Percentiles rank a stretch among this genome's conserved stretches.
Conservation (phyloP, 371 early-diverging fungal species). For the Apophysomyces elegans region DNA sequence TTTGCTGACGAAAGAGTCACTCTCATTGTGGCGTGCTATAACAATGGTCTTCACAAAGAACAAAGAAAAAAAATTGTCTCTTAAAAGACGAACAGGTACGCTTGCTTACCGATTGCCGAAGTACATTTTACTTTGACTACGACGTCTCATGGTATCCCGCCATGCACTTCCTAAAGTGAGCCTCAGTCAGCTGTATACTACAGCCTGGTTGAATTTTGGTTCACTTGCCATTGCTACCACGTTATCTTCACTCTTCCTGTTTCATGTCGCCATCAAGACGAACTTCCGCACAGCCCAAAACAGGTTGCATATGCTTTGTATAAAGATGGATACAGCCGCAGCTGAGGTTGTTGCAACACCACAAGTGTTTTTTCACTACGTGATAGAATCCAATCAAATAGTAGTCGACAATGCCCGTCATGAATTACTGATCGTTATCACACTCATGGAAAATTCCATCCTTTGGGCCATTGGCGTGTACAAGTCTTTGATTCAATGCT, state of each 20-base stretch:
- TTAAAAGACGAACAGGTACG: no score
- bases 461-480: slow-evolving; percentile 38
- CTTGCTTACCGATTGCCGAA: no score
- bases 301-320: neutral
- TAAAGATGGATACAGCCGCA: slow-evolving; percentile 12
- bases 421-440: slow-evolving; percentile 14
- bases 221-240: slow-evolving; percentile 14
- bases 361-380: neutral
- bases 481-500: slow-evolving; percentile 45
- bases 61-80: no score
- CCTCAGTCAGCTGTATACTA: neutral
- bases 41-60: no score
- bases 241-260: slow-evolving; percentile 4
- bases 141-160: neutral
- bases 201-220: slow-evolving; percentile 24
- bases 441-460: slow-evolving; percentile 22
- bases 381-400: slow-evolving; percentile 12
- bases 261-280: slow-evolving; percentile 4
- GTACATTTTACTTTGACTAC: neutral
- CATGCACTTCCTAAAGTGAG: neutral
- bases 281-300: slow-evolving; percentile 6
- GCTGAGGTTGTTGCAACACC: neutral
- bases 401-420: slow-evolving; percentile 29
- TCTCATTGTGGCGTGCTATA: no score
- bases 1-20: no score